Evolutionary conservation across 2,329 filamentous ascomycete species (phyloP).

Genomic region (Paraphaeosphaeria minitans): DNA sequence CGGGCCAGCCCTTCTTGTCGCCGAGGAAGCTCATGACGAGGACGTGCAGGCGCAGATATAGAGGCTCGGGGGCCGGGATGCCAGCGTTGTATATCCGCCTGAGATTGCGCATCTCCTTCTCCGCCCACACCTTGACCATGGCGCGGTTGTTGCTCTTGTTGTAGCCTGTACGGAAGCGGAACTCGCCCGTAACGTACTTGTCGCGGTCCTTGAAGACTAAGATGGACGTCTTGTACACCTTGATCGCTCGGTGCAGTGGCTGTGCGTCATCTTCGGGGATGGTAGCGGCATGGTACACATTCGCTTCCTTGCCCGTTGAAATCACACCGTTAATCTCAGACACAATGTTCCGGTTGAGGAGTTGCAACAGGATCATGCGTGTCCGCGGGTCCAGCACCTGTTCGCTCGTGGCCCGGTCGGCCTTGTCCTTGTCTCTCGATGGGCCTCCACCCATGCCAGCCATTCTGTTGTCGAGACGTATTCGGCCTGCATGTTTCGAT

Average conservation of each 20-base stretch:
- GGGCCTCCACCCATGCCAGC: constrained; percentile 57
- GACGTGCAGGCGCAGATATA: constrained; percentile 90
- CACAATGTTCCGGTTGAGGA: constrained; percentile 90
- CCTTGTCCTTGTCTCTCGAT: constrained; percentile 74
- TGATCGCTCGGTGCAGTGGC: constrained; percentile 81
- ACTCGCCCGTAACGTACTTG: constrained; percentile 93
- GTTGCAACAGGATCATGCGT: constrained; percentile 91
- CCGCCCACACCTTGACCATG: constrained; percentile 98
- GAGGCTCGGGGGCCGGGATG: constrained; percentile 88
- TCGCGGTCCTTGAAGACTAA: constrained; percentile 97
- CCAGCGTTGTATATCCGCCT: constrained; percentile 81
- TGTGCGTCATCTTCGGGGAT: constrained; percentile 54
- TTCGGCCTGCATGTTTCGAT: constrained; percentile 82
- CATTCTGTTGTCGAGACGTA: constrained; percentile 71
- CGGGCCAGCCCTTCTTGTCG: constrained; percentile 83
- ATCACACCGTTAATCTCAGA: constrained; percentile 93
- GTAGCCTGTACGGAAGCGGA: constrained; percentile 86
- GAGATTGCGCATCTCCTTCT: constrained; percentile 97
- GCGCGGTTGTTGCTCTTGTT: constrained; percentile 94
- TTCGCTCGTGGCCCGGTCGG: constrained; percentile 90
- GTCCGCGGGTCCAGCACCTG: constrained; percentile 94
- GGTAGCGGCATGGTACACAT: constrained; percentile 89
- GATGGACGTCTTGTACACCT: constrained; percentile 98
- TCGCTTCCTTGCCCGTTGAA: constrained; percentile 96
- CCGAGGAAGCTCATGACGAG: constrained; percentile 94